phyloP scores from a whole-genome alignment of 331 rosid genomes.

The Arachis monticola region DNA sequence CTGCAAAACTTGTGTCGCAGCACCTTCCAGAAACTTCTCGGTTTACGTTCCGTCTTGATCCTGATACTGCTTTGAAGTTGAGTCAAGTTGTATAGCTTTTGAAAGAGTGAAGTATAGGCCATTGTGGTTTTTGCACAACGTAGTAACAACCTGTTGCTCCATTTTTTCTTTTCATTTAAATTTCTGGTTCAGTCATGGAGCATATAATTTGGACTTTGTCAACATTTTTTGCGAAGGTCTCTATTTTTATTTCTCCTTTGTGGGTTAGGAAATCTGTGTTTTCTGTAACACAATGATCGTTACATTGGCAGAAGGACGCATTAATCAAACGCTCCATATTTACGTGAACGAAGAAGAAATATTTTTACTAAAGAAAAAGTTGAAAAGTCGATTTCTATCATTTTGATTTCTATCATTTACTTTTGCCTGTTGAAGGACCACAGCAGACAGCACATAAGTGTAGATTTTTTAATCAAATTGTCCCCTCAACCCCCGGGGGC shows the following conservation, averaged over 20 bases:
- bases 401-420: not conserved
- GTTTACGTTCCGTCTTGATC: constrained; percentile 55
- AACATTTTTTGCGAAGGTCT: not conserved
- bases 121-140: constrained; percentile 13
- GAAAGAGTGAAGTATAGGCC: constrained; percentile 31
- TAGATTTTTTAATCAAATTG: too few species aligned
- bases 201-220: constrained; percentile 27
- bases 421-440: not conserved
- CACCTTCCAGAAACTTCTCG: constrained; percentile 60
- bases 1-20: constrained; percentile 53
- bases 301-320: too few species aligned
- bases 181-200: constrained; percentile 21
- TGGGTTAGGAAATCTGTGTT: too few species aligned
- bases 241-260: too few species aligned
- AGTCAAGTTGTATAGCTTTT: constrained; percentile 42
- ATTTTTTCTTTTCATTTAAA: not conserved
- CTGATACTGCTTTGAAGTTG: constrained; percentile 43
- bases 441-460: not conserved
- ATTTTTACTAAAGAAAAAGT: not conserved
- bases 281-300: too few species aligned
- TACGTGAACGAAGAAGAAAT: not conserved
- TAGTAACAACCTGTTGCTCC: constrained; percentile 19
- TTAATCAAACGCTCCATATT: constrained; percentile 5
- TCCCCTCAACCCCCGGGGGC: too few species aligned
- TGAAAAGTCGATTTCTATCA: not conserved